Evolutionary conservation across 176 grass and related monocot genomes (phyloP).

Genomic region (Aechmea fasciata): DNA sequence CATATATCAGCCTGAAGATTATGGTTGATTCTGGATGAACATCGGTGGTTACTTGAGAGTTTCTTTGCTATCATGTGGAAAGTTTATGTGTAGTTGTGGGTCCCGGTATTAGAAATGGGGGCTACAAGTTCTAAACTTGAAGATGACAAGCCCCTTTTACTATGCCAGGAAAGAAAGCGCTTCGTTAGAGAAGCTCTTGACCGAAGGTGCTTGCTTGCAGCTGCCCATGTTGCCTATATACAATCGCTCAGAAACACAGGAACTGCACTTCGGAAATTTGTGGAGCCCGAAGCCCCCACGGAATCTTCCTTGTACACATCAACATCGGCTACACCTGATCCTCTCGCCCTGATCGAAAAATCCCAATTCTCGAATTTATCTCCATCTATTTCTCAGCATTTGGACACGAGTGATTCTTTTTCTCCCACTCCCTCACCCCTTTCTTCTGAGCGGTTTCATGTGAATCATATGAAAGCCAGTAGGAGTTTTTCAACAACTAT

Average conservation of each 20-base stretch:
- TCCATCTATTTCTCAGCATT: conserved; percentile 44
- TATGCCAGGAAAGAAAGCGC: conserved; percentile 82
- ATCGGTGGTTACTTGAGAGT: background rate
- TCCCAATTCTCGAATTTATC: conserved; percentile 37
- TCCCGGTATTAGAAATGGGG: conserved; percentile 35
- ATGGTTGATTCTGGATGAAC: background rate
- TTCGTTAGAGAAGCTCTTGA: conserved; percentile 83
- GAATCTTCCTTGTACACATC: conserved; percentile 60
- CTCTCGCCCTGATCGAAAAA: conserved; percentile 40
- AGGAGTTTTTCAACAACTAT: conserved; percentile 47
- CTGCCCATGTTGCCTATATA: conserved; percentile 69
- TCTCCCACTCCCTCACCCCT: conserved; percentile 64
- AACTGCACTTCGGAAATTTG: conserved; percentile 66
- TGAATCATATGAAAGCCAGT: conserved; percentile 82
- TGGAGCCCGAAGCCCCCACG: conserved; percentile 42
- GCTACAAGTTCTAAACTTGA: conserved; percentile 48
- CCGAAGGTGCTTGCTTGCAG: conserved; percentile 72
- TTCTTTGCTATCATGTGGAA: conserved; percentile 7
- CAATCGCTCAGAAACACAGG: conserved; percentile 82
- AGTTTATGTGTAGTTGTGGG: background rate
- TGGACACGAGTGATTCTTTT: conserved; percentile 51
- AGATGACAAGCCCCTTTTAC: conserved; percentile 73
- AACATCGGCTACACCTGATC: conserved; percentile 56
- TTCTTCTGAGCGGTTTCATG: conserved; percentile 48
- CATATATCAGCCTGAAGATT: too few species aligned